Evolutionary conservation across 2,329 filamentous ascomycete genomes (phyloP).

Genomic region (Microsporum ferrugineum): DNA sequence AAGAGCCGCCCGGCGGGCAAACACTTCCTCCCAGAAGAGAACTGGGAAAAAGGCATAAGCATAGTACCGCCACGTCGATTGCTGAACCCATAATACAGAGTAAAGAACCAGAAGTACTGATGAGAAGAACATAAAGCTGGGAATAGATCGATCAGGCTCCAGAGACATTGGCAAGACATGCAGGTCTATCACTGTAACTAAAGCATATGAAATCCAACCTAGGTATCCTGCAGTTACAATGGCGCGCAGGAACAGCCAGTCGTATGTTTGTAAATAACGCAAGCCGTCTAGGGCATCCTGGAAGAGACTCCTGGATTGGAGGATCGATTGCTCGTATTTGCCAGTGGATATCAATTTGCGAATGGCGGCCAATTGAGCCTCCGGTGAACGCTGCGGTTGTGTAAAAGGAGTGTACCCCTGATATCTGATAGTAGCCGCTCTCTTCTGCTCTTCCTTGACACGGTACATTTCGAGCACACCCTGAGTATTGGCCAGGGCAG

Average conservation of each 20-base stretch:
- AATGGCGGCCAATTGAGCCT: constrained; percentile 58
- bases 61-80: constrained; percentile 76
- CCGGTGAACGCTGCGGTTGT: constrained; percentile 47
- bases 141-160: constrained; percentile 50
- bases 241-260: constrained; percentile 89
- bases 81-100: constrained; percentile 66
- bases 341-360: constrained; percentile 53
- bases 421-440: constrained; percentile 62
- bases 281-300: constrained; percentile 67
- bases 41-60: constrained; percentile 85
- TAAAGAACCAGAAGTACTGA: constrained; percentile 65
- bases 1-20: constrained; percentile 61
- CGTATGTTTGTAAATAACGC: constrained; percentile 92
- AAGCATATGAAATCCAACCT: constrained; percentile 87
- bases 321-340: constrained; percentile 64
- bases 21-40: constrained; percentile 93
- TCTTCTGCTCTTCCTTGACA: constrained; percentile 83
- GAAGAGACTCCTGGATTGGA: constrained; percentile 64
- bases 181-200: constrained; percentile 77
- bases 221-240: constrained; percentile 84
- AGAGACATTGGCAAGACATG: constrained; percentile 68
- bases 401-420: constrained; percentile 62
- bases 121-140: constrained; percentile 56
- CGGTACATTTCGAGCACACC: constrained; percentile 91
- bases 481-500: constrained; percentile 70